Evolutionary conservation across 2,329 filamentous ascomycete species (phyloP), one percentile per base, ranked within the genome.

Genomic region (Cordyceps javanica): DNA sequence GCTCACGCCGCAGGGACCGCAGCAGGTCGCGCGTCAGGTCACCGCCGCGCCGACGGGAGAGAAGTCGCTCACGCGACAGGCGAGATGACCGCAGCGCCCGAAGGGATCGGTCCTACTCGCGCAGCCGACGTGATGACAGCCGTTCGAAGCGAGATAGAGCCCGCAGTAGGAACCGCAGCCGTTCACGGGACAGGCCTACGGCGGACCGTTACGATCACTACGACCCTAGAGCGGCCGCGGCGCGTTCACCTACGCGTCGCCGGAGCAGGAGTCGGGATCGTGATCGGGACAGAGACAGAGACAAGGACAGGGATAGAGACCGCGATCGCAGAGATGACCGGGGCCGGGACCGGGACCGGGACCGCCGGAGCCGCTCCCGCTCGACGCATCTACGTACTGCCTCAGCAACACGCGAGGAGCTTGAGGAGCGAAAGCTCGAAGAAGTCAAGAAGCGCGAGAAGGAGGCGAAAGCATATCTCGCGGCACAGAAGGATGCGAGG

Each of bases 391-490:
- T 68, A 5, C 70, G 73, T 30, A 73, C 74, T 1, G 70, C 73
- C 2, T 70, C 73, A 1, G 70, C 68, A 16, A 68, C 75, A 21
- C 77, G 77, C 50, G 70, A 70, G 63, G 74, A 72, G 63, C 75
- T 72, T 53, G 71, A 72, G 56, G 72, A 68, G 59, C 67, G 67
- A 14, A 64, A 68, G 28, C 63, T 67, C 41, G 67, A 72, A 53
- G 66, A 69, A 30, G 63, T 62, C 21, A 60, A 59, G n/a, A 66
- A 65, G 62, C 67, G 62, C n/a, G 68, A 70, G 58, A 66, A 59
- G 61, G 65, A 50, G 66, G 84, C 84, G 39, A 86, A 85, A 67
- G 82, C 82, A 5, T 87, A 86, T 63, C 72, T 86, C 38, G 82
- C 82, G 7, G 82, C 82, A 3, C 82, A 85, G 63, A 80, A 81